Evolutionary conservation across 495 filamentous ascomycete species (phyloP), one percentile per base, ranked within the genome.

Genomic region (Evernia prunastri): DNA sequence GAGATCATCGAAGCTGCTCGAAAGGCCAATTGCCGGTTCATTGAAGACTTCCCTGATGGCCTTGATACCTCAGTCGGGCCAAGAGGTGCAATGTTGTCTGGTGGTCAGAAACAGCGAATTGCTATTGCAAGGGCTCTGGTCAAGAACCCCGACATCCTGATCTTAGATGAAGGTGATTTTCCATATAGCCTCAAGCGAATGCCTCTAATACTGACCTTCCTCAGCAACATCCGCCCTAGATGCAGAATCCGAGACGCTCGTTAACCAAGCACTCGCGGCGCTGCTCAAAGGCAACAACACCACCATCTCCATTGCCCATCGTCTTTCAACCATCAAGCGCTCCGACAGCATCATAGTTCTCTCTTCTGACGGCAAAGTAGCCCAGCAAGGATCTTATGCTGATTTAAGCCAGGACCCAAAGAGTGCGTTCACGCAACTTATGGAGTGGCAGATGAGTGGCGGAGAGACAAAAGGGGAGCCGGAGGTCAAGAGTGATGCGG

Each of bases 391-490:
- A 56, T 86, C 85, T 42, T 98, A 94, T 72, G 77, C 82, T 18
- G 84, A 91, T 63, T 80, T 98, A 33, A 89, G 86, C 67, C 75
- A 79, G 25, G 85, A 88, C 43, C 81, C 80, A 7, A 76, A 87
- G 31, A 93, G 92, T 45, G 89, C 92, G 10, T 98, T 98, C 72
- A 92, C 85, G 36, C 90, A 89, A 76, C 79, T 98, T 57, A 98
- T 98, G 94, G 92, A 97, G 73, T 98, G 95, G 95, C 94, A 98
- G 77, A 89, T 97, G 83, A 93, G 83, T 67, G 95, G 92, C 18
- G 87, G 87, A 13, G 91, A 95, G 45, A 74, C 76, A 1, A 70
- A 75, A 0, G 25, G 64, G 4, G 71, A 65, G 45, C 74, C 66
- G 10, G 72, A 81, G 64, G 75, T 80, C 29, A 78, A 78, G 68